Evolutionary conservation across 2,329 filamentous ascomycete genomes (phyloP), one percentile per base, ranked within the genome.

Genomic region (Aspergillus tamarii): DNA sequence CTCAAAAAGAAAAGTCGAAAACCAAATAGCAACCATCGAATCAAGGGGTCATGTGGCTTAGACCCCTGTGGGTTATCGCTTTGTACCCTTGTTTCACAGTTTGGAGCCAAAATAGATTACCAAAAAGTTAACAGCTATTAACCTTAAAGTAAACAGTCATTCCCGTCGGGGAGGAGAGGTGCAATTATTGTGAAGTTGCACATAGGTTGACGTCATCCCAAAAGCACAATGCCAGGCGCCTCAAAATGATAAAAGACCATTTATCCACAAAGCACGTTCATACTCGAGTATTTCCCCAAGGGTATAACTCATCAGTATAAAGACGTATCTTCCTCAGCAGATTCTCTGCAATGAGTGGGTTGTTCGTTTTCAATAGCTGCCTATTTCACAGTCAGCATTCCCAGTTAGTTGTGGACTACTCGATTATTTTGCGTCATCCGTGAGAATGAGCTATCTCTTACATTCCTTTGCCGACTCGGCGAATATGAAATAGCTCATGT

Each of bases 401-500:
- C 26, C 7, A 30, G 26, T 16, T 50, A 5, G 46, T 9, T 30
- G 14, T n/a, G 26, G 3, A 30, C 26, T 30, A 30, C 12, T 50
- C 23, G 11, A 26, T 48, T 16, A 3, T 53, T 32, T n/a, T n/a
- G 9, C n/a, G 23, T 12, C n/a, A 23, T 21, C 2, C 5, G n/a
- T 46, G 19, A 21, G 12, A n/a, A 30, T 7, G 32, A 12, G 21
- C 14, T 55, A 14, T 23, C n/a, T 16, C 52, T 41, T 55, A 55
- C 52, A 55, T 26, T 39, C 52, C 32, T 55, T 55, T 55, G 11
- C 26, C 52, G 6, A 34, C 8, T 12, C 52, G 32, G 8, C 52
- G 52, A 11, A 55, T 55, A n/a, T 55, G 21, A 21, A 55, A 55
- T 5, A 55, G 32, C n/a, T 55, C 52, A 26, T 54, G 52, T 6